Evolutionary conservation across 2,329 filamentous ascomycete species (phyloP), one percentile per base, ranked within the genome.

Genomic region (Alternaria metachromatica): DNA sequence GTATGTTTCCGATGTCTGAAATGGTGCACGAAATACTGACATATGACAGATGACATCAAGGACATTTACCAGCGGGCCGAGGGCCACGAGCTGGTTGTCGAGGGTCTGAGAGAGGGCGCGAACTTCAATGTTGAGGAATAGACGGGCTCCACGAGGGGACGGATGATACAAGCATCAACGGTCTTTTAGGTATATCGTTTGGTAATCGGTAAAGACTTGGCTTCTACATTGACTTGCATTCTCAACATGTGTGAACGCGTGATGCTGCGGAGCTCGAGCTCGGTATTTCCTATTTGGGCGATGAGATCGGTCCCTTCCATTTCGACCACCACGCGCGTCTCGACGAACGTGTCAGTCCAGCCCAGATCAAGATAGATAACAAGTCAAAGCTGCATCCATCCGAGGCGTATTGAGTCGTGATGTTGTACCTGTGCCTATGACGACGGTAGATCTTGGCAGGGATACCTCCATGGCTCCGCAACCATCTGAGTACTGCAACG

Each of bases 1-100:
- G 87, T 88, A 82, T 76, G 81, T 61, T 25, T 8, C 23, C 3
- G 6, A 7, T 33, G 5, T 18, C n/a, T 4, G n/a, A 15, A 25
- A 20, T 21, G 5, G 28, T 41, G n/a, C 11, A n/a, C 9, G 7
- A 0, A 26, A 20, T 62, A 21, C 49, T 76, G 54, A 78, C 45
- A 49, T 15, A 1, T 85, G 50, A 88, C 87, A 84, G 96, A 97
- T 80, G 95, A 99, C 81, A 94, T 99, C 78, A 91, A 90, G 84
- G 93, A 98, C 80, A 93, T 99, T 74, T 99, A 97, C 85, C 87
- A 84, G 72, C 90, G 96, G 75, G 91, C 90, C 72, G 89, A 91
- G 65, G 93, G 94, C 59, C 89, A 96, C 80, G 92, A 96, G 80
- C 85, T 97, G 72, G 90, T 93, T 77, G 93, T 97, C 57, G 92